Conservation (phyloP, 2,329 filamentous ascomycete genomes). For the Orbilia javanica region DNA sequence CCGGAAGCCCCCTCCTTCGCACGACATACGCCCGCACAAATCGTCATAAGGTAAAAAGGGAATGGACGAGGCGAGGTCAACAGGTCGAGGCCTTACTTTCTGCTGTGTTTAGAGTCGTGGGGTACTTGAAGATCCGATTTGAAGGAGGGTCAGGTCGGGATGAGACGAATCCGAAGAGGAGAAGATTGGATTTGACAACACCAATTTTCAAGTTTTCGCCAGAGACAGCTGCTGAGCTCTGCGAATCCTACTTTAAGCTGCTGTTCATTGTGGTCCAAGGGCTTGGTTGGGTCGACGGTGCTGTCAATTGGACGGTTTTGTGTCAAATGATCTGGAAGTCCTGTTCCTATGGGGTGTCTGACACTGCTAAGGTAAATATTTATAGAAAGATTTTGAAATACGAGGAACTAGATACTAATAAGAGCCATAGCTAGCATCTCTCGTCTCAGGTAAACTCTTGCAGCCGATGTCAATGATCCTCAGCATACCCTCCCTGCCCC, state of each 20-base stretch:
- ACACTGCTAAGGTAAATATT: constrained; percentile 20
- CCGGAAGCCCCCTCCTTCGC: constrained; percentile 46
- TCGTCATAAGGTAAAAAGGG: constrained; percentile 12
- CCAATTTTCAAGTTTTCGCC: constrained; percentile 46
- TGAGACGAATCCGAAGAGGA: constrained; percentile 31
- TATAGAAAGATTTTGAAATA: neutral
- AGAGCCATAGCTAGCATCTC: constrained; percentile 15
- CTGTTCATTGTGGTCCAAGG: constrained; percentile 34
- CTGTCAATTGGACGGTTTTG: constrained; percentile 29
- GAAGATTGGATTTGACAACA: constrained; percentile 33
- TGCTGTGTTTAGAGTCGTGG: constrained; percentile 35
- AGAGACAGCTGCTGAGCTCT: constrained; percentile 21
- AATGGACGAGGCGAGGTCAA: constrained; percentile 29
- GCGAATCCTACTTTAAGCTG: constrained; percentile 40
- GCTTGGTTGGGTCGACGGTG: constrained; percentile 2
- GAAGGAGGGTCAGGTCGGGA: constrained; percentile 18
- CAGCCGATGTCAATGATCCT: constrained; percentile 38
- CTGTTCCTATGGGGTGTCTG: constrained; percentile 41
- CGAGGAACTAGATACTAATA: neutral
- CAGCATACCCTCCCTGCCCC: constrained; percentile 19
- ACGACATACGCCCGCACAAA: constrained; percentile 20
- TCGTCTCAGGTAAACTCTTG: constrained; percentile 39
- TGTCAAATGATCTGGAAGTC: constrained; percentile 53
- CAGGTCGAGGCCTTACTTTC: constrained; percentile 27
- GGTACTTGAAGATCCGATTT: constrained; percentile 19